Conservation (phyloP, 2,329 filamentous ascomycete genomes). For the Byssochlamys sp. region DNA sequence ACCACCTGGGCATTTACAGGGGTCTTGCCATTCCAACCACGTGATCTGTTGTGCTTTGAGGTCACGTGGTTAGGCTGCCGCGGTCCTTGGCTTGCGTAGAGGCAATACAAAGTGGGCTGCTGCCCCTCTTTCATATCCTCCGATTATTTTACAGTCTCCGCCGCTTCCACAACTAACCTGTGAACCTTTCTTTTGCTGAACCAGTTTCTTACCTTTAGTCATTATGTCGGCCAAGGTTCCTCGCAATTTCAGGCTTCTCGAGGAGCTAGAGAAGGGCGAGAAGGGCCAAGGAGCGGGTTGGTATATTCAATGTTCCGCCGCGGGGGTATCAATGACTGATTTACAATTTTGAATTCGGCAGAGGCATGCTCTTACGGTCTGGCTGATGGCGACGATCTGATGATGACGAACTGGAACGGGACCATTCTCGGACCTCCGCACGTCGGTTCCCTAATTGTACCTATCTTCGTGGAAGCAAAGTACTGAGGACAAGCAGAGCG, state of each 20-base stretch:
- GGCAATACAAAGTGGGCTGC: background rate
- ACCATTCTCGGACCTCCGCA: slow-evolving; percentile 95
- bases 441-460: slow-evolving; percentile 46
- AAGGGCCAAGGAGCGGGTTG: slow-evolving; percentile 82
- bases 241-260: slow-evolving; percentile 88
- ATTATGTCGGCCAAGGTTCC: slow-evolving; percentile 67
- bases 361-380: slow-evolving; percentile 96
- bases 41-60: background rate
- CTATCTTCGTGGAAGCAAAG: background rate
- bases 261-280: slow-evolving; percentile 97
- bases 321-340: background rate
- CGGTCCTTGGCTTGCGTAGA: background rate
- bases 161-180: background rate
- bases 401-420: slow-evolving; percentile 98
- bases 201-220: slow-evolving; percentile 2
- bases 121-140: slow-evolving; percentile 1
- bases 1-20: slow-evolving; percentile 2
- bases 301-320: slow-evolving; percentile 5
- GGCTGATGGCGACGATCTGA: slow-evolving; percentile 82
- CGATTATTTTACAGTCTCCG: background rate
- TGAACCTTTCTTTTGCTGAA: slow-evolving; percentile 2
- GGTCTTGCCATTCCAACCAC: background rate
- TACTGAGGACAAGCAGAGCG: slow-evolving; percentile 51
- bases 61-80: background rate
- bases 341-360: slow-evolving; percentile 25